Conservation (phyloP, 179 eudicot species). For the Spinacia oleracea region DNA sequence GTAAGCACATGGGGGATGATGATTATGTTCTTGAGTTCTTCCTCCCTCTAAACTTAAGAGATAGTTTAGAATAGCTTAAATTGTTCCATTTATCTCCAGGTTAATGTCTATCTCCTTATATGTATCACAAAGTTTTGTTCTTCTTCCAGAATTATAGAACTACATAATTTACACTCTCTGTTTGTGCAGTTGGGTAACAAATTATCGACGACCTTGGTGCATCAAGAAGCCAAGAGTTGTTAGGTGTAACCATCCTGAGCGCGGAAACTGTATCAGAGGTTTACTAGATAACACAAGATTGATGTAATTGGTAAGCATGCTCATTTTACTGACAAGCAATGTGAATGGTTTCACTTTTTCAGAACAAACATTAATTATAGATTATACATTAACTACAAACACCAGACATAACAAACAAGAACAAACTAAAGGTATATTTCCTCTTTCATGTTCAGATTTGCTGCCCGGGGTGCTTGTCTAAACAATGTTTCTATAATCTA, state of each 20-base stretch:
- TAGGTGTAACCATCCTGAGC: slow-evolving; percentile 34
- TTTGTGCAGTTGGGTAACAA: slow-evolving; percentile 72
- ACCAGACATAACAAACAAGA: too few species aligned
- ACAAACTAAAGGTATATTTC: too few species aligned
- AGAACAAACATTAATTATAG: too few species aligned
- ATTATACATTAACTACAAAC: too few species aligned
- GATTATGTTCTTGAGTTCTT: slow-evolving; percentile 89
- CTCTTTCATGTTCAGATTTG: too few species aligned
- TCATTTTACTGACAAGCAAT: too few species aligned
- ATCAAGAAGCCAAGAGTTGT: slow-evolving; percentile 46
- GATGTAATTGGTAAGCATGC: too few species aligned
- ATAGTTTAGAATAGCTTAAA: slow-evolving; percentile 42
- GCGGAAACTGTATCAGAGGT: slow-evolving; percentile 33
- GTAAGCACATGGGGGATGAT: slow-evolving; percentile 73
- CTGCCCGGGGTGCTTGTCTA: too few species aligned
- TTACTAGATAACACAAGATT: slow-evolving; percentile 25
- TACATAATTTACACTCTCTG: not conserved
- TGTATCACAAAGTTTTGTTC: too few species aligned
- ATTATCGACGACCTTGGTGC: slow-evolving; percentile 70
- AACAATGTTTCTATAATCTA: too few species aligned
- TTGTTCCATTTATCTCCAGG: slow-evolving; percentile 82
- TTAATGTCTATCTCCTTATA: slow-evolving; percentile 13
- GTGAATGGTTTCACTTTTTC: too few species aligned
- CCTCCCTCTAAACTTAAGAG: slow-evolving; percentile 51
- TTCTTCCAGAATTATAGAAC: not conserved